phyloP scores from a whole-genome alignment of 805 yeast species.

The Spathaspora sp. region DNA sequence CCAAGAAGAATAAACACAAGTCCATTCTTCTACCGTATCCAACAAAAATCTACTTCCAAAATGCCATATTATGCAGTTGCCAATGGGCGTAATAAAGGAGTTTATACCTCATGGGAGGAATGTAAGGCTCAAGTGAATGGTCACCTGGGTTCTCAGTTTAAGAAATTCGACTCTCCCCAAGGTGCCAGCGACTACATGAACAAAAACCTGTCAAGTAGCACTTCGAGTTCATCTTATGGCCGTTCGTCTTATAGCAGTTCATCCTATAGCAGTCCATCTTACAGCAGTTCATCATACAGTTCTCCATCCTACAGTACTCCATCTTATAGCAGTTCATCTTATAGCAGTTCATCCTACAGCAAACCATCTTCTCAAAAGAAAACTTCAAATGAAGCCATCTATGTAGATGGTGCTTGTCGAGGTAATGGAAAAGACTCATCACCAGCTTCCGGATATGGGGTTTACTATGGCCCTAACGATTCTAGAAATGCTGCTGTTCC shows the following conservation, averaged over 20 bases:
- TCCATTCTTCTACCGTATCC: neutral
- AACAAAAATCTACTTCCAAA: neutral
- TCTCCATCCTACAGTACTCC: neutral
- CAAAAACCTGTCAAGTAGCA: too few species aligned
- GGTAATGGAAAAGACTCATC: slow-evolving; percentile 46
- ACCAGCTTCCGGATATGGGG: slow-evolving; percentile 67
- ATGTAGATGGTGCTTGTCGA: slow-evolving; percentile 76
- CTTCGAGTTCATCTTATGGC: slow-evolving; percentile 16
- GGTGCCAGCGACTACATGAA: slow-evolving; percentile 50
- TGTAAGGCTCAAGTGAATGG: slow-evolving; percentile 54
- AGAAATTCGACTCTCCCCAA: slow-evolving; percentile 44
- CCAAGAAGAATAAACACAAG: neutral
- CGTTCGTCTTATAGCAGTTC: neutral
- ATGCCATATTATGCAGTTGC: slow-evolving; percentile 38
- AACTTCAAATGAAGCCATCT: slow-evolving; percentile 31
- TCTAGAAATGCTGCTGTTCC: slow-evolving; percentile 53
- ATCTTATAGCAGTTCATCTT: neutral
- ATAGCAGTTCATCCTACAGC: neutral
- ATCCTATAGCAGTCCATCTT: neutral
- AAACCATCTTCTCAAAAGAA: too few species aligned
- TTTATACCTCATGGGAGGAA: slow-evolving; percentile 58
- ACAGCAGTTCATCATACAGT: neutral
- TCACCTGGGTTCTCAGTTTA: slow-evolving; percentile 51
- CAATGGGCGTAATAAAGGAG: slow-evolving; percentile 42
- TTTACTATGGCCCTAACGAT: slow-evolving; percentile 58